A percentile compares a stretch with the other conserved stretches of the same genome.
Conservation (phyloP, 2,329 filamentous ascomycete genomes). For the Fusarium tupiense region DNA sequence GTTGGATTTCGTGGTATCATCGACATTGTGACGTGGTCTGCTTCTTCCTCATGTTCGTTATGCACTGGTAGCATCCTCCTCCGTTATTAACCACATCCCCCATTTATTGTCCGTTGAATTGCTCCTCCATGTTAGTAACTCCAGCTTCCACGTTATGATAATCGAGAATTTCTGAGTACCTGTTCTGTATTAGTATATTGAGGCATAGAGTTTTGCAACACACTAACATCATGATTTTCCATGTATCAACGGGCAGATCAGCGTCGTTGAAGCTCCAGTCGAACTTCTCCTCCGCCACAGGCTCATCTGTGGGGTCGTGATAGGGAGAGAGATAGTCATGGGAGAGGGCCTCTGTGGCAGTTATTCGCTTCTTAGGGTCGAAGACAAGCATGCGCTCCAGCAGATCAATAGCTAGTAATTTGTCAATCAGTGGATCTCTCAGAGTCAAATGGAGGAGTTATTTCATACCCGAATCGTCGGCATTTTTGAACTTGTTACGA, state of each 20-base stretch:
- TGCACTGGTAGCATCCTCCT: constrained; percentile 30
- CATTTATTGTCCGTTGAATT: constrained; percentile 50
- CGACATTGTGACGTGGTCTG: constrained; percentile 38
- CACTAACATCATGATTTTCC: constrained; percentile 99
- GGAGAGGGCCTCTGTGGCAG: constrained; percentile 83
- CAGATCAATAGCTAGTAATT: constrained; percentile 79
- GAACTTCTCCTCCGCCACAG: constrained; percentile 95
- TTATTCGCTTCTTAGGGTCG: constrained; percentile 95
- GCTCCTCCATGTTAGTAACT: constrained; percentile 51
- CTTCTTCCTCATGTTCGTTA: constrained; percentile 29
- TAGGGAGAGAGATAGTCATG: constrained; percentile 97
- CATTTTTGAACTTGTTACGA: constrained; percentile 91
- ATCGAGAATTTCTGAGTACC: constrained; percentile 98
- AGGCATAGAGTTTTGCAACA: neutral
- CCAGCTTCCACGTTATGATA: constrained; percentile 89
- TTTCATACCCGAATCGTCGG: constrained; percentile 79
- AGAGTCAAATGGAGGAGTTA: neutral
- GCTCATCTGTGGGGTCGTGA: constrained; percentile 97
- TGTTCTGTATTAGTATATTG: constrained; percentile 50
- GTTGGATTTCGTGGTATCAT: constrained; percentile 52
- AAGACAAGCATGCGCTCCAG: constrained; percentile 98
- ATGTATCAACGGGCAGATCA: constrained; percentile 96
- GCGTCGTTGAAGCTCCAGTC: constrained; percentile 99
- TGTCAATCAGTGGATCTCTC: neutral
- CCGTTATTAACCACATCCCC: constrained; percentile 48